phyloP scores from a whole-genome alignment of 2,329 filamentous ascomycete genomes.

The Aspergillus tubingensis region DNA sequence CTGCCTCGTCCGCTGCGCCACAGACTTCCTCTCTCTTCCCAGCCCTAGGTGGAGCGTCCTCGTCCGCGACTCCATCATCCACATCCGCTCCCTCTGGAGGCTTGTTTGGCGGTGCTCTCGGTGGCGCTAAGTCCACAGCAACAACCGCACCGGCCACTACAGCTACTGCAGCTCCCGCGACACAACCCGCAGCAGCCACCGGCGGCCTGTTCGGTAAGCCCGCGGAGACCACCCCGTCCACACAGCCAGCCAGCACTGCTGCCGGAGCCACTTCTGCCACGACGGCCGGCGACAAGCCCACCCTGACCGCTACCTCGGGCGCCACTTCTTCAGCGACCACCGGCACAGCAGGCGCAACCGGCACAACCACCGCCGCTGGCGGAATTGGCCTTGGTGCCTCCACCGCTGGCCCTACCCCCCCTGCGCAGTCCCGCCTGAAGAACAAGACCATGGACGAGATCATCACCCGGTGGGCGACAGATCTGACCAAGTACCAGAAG shows the following conservation, averaged over 20 bases:
- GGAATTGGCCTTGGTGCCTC: slow-evolving; percentile 62
- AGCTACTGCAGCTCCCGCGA: slow-evolving; percentile 23
- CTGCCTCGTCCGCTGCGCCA: slow-evolving; percentile 33
- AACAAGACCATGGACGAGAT: slow-evolving; percentile 99
- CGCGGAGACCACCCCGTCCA: slow-evolving; percentile 25
- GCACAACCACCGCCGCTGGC: slow-evolving; percentile 37
- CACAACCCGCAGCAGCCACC: slow-evolving; percentile 21
- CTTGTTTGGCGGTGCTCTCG: slow-evolving; percentile 31
- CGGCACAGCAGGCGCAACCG: slow-evolving; percentile 36
- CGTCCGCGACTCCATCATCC: slow-evolving; percentile 34
- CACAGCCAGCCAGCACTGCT: slow-evolving; percentile 22
- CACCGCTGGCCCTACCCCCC: slow-evolving; percentile 76
- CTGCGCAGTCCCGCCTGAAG: slow-evolving; percentile 81
- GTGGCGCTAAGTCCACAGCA: slow-evolving; percentile 31
- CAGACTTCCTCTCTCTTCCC: slow-evolving; percentile 36
- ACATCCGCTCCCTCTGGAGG: slow-evolving; percentile 30
- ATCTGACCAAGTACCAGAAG: slow-evolving; percentile 93
- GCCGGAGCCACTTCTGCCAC: slow-evolving; percentile 22
- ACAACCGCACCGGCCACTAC: slow-evolving; percentile 2
- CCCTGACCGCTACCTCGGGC: slow-evolving; percentile 32
- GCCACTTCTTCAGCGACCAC: slow-evolving; percentile 34
- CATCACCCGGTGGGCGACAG: slow-evolving; percentile 92
- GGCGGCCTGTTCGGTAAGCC: slow-evolving; percentile 31
- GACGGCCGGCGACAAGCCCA: slow-evolving; percentile 25
- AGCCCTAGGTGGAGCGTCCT: slow-evolving; percentile 29